These are phyloP conservation scores for Rhizopogon rudus DNA, from an alignment of 768 basidiomycete genomes.

Conservation along the genomic window DNA sequence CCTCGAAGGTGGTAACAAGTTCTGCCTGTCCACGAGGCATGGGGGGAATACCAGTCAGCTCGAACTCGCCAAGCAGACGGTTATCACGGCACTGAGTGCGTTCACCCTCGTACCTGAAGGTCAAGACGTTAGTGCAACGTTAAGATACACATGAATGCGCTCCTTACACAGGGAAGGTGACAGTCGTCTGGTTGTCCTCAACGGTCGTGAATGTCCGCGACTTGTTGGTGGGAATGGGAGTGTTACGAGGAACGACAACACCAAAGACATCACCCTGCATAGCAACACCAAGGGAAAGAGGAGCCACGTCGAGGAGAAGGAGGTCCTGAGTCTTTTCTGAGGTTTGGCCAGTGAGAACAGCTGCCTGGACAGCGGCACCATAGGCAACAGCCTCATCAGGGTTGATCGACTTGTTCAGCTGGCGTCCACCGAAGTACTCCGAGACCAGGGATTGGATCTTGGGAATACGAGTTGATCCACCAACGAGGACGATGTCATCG, in stretches of 20 bases:
- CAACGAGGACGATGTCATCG: slow-evolving; percentile 98
- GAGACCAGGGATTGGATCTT: slow-evolving; percentile 98
- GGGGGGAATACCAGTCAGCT: slow-evolving; percentile 97
- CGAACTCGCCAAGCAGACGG: slow-evolving; percentile 98
- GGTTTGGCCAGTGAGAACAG: slow-evolving; percentile 96
- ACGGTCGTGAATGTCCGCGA: slow-evolving; percentile 98
- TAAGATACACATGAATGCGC: background rate
- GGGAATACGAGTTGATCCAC: slow-evolving; percentile 99
- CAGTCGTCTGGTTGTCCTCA: slow-evolving; percentile 99
- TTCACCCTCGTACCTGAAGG: slow-evolving; percentile 89
- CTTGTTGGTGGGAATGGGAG: slow-evolving; percentile 99
- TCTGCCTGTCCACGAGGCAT: slow-evolving; percentile 99
- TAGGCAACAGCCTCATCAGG: slow-evolving; percentile 99
- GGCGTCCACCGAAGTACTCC: slow-evolving; percentile 96
- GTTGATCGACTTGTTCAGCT: slow-evolving; percentile 99
- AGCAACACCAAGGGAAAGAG: slow-evolving; percentile 98
- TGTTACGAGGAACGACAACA: slow-evolving; percentile 98
- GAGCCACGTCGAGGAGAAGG: slow-evolving; percentile 96
- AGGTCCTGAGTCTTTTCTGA: slow-evolving; percentile 99
- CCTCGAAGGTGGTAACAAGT: slow-evolving; percentile 98
- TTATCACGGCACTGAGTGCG: slow-evolving; percentile 99
- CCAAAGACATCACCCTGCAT: slow-evolving; percentile 99
- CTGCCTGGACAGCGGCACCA: slow-evolving; percentile 99
- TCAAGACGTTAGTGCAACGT: slow-evolving; percentile 7
- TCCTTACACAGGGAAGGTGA: slow-evolving; percentile 96